Percentiles rank a stretch among this genome's conserved stretches.
phyloP scores from a whole-genome alignment of 129 eudicot genomes.

The Lonicera japonica region DNA sequence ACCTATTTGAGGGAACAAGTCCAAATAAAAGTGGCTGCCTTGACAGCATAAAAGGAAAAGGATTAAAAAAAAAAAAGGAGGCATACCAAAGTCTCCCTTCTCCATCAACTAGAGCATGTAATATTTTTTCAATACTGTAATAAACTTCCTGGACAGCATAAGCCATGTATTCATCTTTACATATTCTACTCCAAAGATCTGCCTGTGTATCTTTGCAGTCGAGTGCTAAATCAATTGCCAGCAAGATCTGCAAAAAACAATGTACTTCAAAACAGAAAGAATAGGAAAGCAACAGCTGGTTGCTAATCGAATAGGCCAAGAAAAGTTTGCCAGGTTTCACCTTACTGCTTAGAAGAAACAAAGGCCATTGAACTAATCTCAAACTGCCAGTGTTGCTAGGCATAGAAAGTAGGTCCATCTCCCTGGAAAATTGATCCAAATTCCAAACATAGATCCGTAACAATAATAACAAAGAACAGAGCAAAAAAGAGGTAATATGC shows the following conservation, averaged over 20 bases:
- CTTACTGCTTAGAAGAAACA: constrained; percentile 93
- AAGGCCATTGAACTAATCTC: constrained; percentile 89
- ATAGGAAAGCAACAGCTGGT: neutral
- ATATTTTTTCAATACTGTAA: constrained; percentile 74
- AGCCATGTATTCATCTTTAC: constrained; percentile 88
- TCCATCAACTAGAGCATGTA: constrained; percentile 78
- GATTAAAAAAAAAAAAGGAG: neutral
- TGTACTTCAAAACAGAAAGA: constrained; percentile 7
- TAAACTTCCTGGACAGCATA: constrained; percentile 96
- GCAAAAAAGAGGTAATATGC: neutral
- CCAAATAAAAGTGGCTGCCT: neutral
- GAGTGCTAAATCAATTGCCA: constrained; percentile 90
- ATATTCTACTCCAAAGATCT: constrained; percentile 91
- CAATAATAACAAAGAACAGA: constrained; percentile 7
- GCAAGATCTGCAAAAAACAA: constrained; percentile 51
- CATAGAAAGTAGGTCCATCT: constrained; percentile 93
- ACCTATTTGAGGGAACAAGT: neutral
- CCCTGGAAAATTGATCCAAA: constrained; percentile 36
- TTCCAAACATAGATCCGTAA: constrained; percentile 6
- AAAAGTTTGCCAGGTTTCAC: constrained; percentile 24
- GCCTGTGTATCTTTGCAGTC: constrained; percentile 92
- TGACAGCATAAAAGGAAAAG: neutral
- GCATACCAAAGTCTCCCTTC: constrained; percentile 86
- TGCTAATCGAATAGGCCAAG: neutral
- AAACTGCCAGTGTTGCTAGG: constrained; percentile 90